Base-by-base conservation (phyloP, 139 green algal species). In the Zygnema circumcarinatum region DNA sequence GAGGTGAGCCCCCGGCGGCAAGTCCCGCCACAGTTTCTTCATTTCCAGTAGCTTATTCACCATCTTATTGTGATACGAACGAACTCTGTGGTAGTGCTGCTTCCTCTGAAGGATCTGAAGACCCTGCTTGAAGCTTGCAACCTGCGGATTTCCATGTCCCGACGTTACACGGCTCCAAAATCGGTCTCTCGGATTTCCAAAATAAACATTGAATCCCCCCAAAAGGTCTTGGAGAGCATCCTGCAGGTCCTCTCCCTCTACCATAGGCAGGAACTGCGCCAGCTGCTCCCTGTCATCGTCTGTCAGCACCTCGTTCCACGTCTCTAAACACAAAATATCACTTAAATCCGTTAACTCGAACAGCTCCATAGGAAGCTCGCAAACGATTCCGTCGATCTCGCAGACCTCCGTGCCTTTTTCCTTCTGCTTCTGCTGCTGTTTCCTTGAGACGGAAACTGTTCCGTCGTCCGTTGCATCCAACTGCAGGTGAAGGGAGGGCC, bases 51-150 rank as follows among this genome's bases (percentile, higher is more conserved):
- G 82, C 2, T 21, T 29, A n/a, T 42, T 78, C n/a, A 87, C 82
- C 82, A 88, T 88, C 33, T 36, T 29, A 73, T 88, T 85, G 73
- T 88, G 82, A 40, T 88, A 88, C 21, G 32, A 35, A 22, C 82
- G 36, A 20, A 88, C 20, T 29, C 68, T 22, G 74, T 88, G 82
- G 82, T 86, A 86, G 82, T 88, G 82, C 73, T 88, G 29, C 38
- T 79, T 88, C 29, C 40, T 87, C 74, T 88, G 75, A 33, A 88
- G 82, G 35, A 75, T 22, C 22, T 22, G 31, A 31, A 87, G 25
- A 25, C 81, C 76, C 32, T 87, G 31, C 31, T 40, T 29, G 68
- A 69, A 87, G 73, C 76, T 32, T 32, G 35, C 81, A n/a, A 87
- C 81, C 7, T 31, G 20, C 22, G 81, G 81, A 38, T 38, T 87